Percentiles rank a stretch among this genome's conserved stretches.
Conservation (phyloP, 2,329 filamentous ascomycete genomes). For the Colletotrichum tropicicola region DNA sequence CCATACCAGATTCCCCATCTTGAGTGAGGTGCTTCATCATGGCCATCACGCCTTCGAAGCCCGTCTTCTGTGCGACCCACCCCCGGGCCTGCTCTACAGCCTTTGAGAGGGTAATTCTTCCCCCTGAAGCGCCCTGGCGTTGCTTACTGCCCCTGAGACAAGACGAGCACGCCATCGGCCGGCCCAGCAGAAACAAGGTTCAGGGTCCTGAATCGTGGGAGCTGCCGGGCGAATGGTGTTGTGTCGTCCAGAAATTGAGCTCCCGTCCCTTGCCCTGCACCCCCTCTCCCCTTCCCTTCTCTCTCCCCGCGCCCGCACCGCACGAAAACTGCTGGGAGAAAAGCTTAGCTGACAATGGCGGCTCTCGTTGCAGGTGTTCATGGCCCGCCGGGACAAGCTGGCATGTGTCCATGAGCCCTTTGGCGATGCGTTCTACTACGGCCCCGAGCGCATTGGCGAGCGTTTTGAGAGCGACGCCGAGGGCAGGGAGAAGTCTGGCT, state of each 20-base stretch:
- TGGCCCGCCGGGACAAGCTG: constrained; percentile 86
- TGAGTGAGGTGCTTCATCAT: constrained; percentile 28
- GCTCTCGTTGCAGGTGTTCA: constrained; percentile 78
- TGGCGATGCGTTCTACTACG: constrained; percentile 95
- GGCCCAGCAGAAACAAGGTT: constrained; percentile 17
- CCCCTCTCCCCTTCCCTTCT: neutral
- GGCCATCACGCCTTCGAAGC: constrained; percentile 68
- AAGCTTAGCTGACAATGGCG: constrained; percentile 8
- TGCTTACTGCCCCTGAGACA: neutral
- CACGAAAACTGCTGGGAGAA: neutral
- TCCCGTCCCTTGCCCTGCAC: neutral
- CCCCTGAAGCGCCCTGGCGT: neutral
- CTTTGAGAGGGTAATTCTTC: constrained; percentile 82
- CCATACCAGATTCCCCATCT: constrained; percentile 21
- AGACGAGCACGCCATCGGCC: constrained; percentile 1
- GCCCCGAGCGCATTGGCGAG: constrained; percentile 84
- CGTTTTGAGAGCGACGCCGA: constrained; percentile 78
- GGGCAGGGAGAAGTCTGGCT: constrained; percentile 68
- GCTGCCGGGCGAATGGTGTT: constrained; percentile 8
- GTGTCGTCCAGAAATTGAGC: neutral
- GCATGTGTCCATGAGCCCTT: constrained; percentile 94
- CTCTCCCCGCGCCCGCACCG: neutral
- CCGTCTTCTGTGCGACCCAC: constrained; percentile 94
- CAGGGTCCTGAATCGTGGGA: constrained; percentile 24
- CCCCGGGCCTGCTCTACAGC: constrained; percentile 95